Evolutionary conservation across 2,329 filamentous ascomycete genomes (phyloP).

Genomic region (Paraconiothyrium sp.): DNA sequence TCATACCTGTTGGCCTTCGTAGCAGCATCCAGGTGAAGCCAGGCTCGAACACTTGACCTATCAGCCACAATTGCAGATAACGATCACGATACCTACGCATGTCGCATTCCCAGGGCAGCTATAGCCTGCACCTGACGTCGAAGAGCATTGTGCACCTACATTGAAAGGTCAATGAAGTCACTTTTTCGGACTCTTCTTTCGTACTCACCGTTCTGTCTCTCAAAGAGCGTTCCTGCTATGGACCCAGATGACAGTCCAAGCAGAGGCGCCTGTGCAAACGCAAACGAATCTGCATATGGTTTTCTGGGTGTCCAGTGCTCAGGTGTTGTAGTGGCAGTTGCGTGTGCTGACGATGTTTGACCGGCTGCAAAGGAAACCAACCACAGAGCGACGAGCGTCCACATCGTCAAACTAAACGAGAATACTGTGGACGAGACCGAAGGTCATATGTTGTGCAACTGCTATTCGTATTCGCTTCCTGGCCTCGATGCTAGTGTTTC

Average conservation of each 20-base stretch:
- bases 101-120: background rate
- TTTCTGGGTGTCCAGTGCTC: slow-evolving; percentile 1
- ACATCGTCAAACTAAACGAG: background rate
- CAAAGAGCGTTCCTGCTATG: background rate
- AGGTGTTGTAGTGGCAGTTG: background rate
- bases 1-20: background rate
- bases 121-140: background rate
- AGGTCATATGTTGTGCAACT: background rate
- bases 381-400: background rate
- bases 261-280: background rate
- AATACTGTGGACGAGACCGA: background rate
- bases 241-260: background rate
- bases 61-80: background rate
- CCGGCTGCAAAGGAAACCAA: background rate
- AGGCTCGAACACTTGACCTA: background rate
- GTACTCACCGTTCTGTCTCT: background rate
- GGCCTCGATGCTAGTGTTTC: slow-evolving; percentile 1
- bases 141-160: background rate
- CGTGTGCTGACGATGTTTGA: background rate
- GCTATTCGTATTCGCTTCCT: background rate
- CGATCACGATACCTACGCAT: background rate
- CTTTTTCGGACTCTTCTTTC: background rate
- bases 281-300: background rate
- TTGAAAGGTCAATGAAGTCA: background rate
- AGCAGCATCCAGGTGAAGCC: background rate